These are phyloP conservation scores for Mycena amicta DNA, from an alignment of 768 basidiomycete species.

Conservation along the genomic window DNA sequence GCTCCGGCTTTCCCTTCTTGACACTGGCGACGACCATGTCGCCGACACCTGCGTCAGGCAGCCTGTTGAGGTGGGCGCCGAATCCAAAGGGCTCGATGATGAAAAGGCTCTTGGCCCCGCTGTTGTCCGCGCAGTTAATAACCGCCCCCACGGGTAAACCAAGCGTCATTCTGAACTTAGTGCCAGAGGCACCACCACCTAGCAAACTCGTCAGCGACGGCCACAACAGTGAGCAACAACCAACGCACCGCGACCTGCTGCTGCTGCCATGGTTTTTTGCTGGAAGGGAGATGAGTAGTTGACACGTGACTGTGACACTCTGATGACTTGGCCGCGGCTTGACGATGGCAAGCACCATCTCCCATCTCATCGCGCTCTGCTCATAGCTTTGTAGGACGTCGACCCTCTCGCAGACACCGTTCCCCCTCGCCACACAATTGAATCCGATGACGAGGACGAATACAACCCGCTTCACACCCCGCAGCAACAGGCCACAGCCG, in stretches of 20 bases:
- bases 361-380: background rate
- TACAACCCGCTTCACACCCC: slow-evolving; percentile 42
- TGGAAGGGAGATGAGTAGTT: background rate
- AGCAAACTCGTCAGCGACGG: background rate
- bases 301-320: too few species aligned
- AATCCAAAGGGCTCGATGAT: slow-evolving; percentile 95
- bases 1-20: slow-evolving; percentile 99
- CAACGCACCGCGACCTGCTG: background rate
- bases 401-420: slow-evolving; percentile 58
- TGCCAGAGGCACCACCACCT: slow-evolving; percentile 77
- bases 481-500: slow-evolving; percentile 21
- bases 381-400: slow-evolving; percentile 38
- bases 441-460: slow-evolving; percentile 74
- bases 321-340: too few species aligned
- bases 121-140: slow-evolving; percentile 98
- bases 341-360: background rate
- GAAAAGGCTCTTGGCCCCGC: slow-evolving; percentile 94
- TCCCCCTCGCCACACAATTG: slow-evolving; percentile 63
- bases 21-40: slow-evolving; percentile 97
- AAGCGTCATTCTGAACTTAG: slow-evolving; percentile 94
- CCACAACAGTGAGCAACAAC: background rate
- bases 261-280: background rate
- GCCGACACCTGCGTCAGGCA: slow-evolving; percentile 93
- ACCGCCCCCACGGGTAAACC: slow-evolving; percentile 95
- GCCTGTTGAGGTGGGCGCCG: slow-evolving; percentile 95